Base-by-base conservation (phyloP, 192 early-diverging fungal species). In the Coemansia sp. region DNA sequence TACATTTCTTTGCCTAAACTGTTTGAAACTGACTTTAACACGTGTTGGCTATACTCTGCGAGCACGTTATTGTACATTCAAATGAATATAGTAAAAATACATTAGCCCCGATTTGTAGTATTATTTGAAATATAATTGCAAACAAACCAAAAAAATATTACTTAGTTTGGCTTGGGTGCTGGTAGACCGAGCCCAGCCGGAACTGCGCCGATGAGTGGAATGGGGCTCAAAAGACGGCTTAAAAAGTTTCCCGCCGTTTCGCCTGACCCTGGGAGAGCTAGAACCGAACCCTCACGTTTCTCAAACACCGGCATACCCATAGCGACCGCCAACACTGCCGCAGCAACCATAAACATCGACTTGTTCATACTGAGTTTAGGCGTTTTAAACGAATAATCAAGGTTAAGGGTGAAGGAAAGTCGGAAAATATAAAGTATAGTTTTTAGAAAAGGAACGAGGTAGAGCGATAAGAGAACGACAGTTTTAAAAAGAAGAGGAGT, bases 201-300 rank as follows among this genome's bases (percentile, higher is more conserved):
- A 3, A 79, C 26, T 4, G 37, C 10, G n/a, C 70, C 70, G 25
- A 64, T 3, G 0, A 79, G 28, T 3, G 76, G 76, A 0, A 73
- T 3, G 0, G 42, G 40, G 7, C 18, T 0, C 2, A 73, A 37
- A 8, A 79, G 14, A 18, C 76, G 70, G 14, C 46, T 25, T 18
- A 79, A 34, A 17, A 60, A 79, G 23, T 40, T 48, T 8, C 62
- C 66, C 10, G 47, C 24, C 9, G 67, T 44, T n/a, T 79, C 76
- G 12, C 71, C 66, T 11, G 60, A 0, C 3, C 40, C 64, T 0
- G 76, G 76, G 12, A 79, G 58, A 7, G 71, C 56, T 0, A 79
- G 49, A 24, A 64, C 49, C 1, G 67, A 67, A 0, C 67, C 67
- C 6, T 70, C 60, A 24, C 67, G 70, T 34, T 70, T 70, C 6